Conservation (phyloP, 2,329 filamentous ascomycete species). For the Claviceps citrina region DNA sequence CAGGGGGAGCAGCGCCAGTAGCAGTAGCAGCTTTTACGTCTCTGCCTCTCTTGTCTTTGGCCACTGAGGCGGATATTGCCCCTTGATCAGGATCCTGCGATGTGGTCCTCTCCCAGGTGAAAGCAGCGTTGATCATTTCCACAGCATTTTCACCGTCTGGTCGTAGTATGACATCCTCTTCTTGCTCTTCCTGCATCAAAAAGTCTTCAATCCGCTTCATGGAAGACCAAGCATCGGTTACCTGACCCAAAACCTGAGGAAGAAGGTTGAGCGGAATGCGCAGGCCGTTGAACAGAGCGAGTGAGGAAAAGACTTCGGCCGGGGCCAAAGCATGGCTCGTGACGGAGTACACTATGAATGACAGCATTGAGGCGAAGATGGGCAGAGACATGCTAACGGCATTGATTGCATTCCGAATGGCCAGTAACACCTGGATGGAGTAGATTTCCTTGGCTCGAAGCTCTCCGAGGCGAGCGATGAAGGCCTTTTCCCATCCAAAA, state of each 20-base stretch:
- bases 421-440: constrained; percentile 69
- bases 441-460: constrained; percentile 65
- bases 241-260: constrained; percentile 74
- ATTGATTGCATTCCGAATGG: constrained; percentile 73
- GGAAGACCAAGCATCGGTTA: constrained; percentile 79
- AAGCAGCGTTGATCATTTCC: constrained; percentile 55
- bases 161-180: constrained; percentile 48
- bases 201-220: constrained; percentile 78
- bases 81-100: constrained; percentile 34
- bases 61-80: constrained; percentile 18
- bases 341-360: constrained; percentile 70
- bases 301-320: constrained; percentile 75
- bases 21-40: constrained; percentile 23
- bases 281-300: constrained; percentile 84
- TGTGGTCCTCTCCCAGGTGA: constrained; percentile 70
- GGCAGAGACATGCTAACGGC: constrained; percentile 74
- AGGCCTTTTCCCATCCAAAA: constrained; percentile 88
- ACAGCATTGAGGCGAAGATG: constrained; percentile 86
- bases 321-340: constrained; percentile 54
- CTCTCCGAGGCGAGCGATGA: constrained; percentile 58
- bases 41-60: constrained; percentile 25
- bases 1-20: too few relatives aligned
- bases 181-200: constrained; percentile 67
- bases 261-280: constrained; percentile 81
- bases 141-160: constrained; percentile 51